Base-by-base conservation (phyloP, 352 stramenopile genomes). In the Globisporangium rhizosaccharum region DNA sequence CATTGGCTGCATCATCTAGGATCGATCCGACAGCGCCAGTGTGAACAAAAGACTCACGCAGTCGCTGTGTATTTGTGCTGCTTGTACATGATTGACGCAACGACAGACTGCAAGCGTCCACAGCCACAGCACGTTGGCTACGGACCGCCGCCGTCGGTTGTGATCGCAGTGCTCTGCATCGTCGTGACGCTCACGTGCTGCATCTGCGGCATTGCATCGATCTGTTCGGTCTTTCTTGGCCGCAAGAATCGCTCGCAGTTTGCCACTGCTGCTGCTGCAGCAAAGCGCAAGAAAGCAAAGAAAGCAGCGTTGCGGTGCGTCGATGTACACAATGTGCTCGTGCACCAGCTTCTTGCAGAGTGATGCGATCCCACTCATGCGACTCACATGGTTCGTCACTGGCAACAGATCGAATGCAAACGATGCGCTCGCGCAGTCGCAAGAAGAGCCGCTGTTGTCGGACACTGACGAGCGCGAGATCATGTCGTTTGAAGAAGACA, bases 161-260 rank as follows among this genome's bases (percentile, higher is more conserved):
- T 95, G 9, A 87, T 95, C 52, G 82, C 81, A 3, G 85, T 95
- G 61, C 68, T 95, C 23, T 91, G 79, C 55, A 66, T 95, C 1
- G 74, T 95, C 48, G 77, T 89, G 33, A 91, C 79, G 59, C 56
- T 92, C n/a, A 86, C 82, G 25, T 92, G 82, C 75, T 95, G 85
- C 62, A 68, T 85, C 23, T 92, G 83, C 57, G 83, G 83, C 56
- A 70, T 91, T 15, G 87, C 73, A 18, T 72, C 83, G 36, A 90
- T 92, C 61, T 92, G 78, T 58, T 87, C 83, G 14, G 76, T 90
- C 17, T 92, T 90, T 52, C 72, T 81, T 57, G 70, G 73, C 44
- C 56, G 46, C 18, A 71, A 67, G 30, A 54, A 53, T 15, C 37
- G 45, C 18, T 51, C 51, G 14, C 48, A 42, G 14, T 45, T 53